Evolutionary conservation across 176 grass and related monocot species (phyloP), one percentile per base, ranked within the genome.

Genomic region (Pontederia crassipes): DNA sequence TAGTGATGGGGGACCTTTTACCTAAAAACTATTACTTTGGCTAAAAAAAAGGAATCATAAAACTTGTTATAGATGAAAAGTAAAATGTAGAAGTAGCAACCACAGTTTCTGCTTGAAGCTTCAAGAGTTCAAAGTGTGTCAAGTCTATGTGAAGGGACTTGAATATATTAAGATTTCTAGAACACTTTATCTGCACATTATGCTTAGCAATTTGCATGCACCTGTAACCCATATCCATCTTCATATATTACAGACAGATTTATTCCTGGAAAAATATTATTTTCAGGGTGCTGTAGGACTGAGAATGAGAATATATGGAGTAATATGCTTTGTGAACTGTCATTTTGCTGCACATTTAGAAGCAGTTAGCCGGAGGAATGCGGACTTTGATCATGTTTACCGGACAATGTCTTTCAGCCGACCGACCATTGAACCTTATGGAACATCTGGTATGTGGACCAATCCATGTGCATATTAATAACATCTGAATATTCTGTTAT

Each of bases 271-370:
- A 40, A 66, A 52, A 26, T 10, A 14, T 56, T 48, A 9, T 68
- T 49, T 82, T 52, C 76, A 95, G 89, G 85, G 89, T 80, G 85
- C 82, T 67, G 89, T 95, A 73, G 89, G 89, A 56, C 75, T 95
- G 75, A 95, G 82, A 83, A 95, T 95, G 75, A 95, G 82, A 83
- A 85, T 95, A 52, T 95, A 95, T 58, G 73, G 82, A 60, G 80
- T 75, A 73, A 89, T 95, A 72, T 95, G 85, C 69, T 95, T 95
- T 56, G 82, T 89, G 56, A 95, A 83, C 62, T 88, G 83, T 71
- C 89, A 95, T 89, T 95, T 95, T 76, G 85, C 89, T 60, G 85
- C 89, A 80, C 89, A 95, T 83, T 70, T 89, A 58, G 89, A 89
- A 78, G 85, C 82, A 2, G 82, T 95, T 72, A 89, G 72, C 79